Percentiles rank a stretch among this genome's conserved stretches.
These are phyloP conservation scores for Nepenthes alata DNA, from an alignment of 179 eudicot genomes.

Conservation along the genomic window DNA sequence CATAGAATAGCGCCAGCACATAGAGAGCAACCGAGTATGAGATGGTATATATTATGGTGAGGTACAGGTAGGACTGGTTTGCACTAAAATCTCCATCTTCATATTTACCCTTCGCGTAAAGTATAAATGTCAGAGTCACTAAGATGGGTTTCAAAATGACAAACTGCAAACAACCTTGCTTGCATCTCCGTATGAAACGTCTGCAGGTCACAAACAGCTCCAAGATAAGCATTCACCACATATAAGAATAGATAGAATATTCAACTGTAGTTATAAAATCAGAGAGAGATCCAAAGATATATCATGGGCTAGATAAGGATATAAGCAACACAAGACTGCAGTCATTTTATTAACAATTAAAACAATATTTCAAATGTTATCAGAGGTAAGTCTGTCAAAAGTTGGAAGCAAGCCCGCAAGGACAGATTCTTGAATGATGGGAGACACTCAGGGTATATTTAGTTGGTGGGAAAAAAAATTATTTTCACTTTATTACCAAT, in stretches of 20 bases:
- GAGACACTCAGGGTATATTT: too few relatives aligned
- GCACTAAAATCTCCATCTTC: constrained; percentile 92
- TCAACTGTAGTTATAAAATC: background rate
- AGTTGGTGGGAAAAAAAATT: too few relatives aligned
- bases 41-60: constrained; percentile 82
- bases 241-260: background rate
- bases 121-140: constrained; percentile 69
- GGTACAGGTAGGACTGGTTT: constrained; percentile 69
- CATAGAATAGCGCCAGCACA: constrained; percentile 78
- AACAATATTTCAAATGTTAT: too few relatives aligned
- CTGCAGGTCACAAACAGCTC: constrained; percentile 23
- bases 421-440: too few relatives aligned
- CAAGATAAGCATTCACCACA: background rate
- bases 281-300: background rate
- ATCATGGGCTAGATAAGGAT: background rate
- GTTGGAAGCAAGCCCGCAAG: too few relatives aligned
- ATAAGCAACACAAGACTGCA: background rate
- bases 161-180: constrained; percentile 95
- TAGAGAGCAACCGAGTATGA: constrained; percentile 88
- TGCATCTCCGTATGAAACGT: constrained; percentile 93
- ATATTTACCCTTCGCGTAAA: constrained; percentile 83
- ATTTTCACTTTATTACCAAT: too few relatives aligned
- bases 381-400: too few relatives aligned
- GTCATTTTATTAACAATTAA: too few relatives aligned
- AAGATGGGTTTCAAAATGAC: constrained; percentile 91